Percentiles rank a stretch among this genome's conserved stretches.
These are phyloP conservation scores for Cephalotrichum gorgonifer DNA, from an alignment of 2,329 filamentous ascomycete genomes.

Conservation along the genomic window DNA sequence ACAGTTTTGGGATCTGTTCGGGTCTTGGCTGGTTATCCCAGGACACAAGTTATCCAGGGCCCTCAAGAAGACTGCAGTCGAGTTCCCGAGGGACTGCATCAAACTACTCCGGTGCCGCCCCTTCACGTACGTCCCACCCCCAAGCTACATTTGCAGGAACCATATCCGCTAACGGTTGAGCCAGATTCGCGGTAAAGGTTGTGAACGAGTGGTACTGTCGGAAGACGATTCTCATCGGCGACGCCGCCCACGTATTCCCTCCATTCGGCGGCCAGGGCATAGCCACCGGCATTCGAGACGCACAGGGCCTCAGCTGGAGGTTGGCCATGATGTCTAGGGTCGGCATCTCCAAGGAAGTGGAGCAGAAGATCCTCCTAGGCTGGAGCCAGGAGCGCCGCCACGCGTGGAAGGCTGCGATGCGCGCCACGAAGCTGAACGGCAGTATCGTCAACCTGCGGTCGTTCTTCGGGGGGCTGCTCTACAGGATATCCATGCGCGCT, in stretches of 20 bases:
- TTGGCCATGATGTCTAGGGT: slow-evolving; percentile 9
- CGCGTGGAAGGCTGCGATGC: not conserved
- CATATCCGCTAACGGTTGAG: not conserved
- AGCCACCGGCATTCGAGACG: slow-evolving; percentile 22
- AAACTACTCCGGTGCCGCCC: slow-evolving; percentile 31
- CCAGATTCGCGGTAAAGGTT: slow-evolving; percentile 1
- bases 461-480: not conserved
- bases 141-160: not conserved
- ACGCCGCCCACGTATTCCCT: slow-evolving; percentile 41
- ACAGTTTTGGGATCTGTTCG: not conserved
- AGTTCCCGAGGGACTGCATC: slow-evolving; percentile 22
- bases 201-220: slow-evolving; percentile 1
- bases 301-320: slow-evolving; percentile 22
- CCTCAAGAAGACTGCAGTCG: not conserved
- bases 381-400: slow-evolving; percentile 3
- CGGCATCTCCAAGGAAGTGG: not conserved
- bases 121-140: not conserved
- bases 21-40: not conserved
- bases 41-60: not conserved
- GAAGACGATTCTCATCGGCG: slow-evolving; percentile 28
- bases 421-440: slow-evolving; percentile 1
- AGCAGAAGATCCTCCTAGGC: not conserved
- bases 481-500: not conserved
- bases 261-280: slow-evolving; percentile 31
- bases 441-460: slow-evolving; percentile 1